Conservation (phyloP, 108 stramenopile species). For the Cyclotella choctawhatcheeana region DNA sequence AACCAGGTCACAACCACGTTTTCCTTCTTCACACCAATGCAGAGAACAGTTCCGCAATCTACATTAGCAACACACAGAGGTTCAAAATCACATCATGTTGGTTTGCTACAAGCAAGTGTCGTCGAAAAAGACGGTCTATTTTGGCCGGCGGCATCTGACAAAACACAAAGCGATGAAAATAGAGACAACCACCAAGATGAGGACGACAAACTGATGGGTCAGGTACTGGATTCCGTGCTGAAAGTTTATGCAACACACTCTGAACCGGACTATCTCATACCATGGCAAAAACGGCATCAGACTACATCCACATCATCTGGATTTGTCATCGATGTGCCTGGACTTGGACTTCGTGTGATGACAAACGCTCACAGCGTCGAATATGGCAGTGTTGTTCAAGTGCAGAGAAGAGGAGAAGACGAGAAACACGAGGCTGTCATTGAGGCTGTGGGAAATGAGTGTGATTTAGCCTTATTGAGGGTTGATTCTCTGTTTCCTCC, state of each 20-base stretch:
- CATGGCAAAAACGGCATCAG: conserved; percentile 61
- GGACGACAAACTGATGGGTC: conserved; percentile 35
- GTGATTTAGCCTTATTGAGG: conserved; percentile 66
- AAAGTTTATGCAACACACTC: conserved; percentile 63
- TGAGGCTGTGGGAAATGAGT: conserved; percentile 59
- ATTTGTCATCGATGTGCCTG: conserved; percentile 54
- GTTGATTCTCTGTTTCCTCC: conserved; percentile 51
- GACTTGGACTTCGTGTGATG: conserved; percentile 51
- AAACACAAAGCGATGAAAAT: conserved; percentile 15
- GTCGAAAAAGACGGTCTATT: conserved; percentile 34
- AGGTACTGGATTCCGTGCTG: conserved; percentile 54
- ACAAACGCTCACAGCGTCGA: conserved; percentile 73
- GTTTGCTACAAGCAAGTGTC: conserved; percentile 6
- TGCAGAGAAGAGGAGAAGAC: conserved; percentile 57
- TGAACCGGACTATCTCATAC: conserved; percentile 64
- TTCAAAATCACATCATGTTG: background rate
- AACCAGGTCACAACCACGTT: background rate
- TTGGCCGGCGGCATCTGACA: conserved; percentile 38
- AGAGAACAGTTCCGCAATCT: background rate
- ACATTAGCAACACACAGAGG: background rate
- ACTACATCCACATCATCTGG: conserved; percentile 54
- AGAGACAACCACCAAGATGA: conserved; percentile 29
- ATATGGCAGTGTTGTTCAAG: conserved; percentile 62
- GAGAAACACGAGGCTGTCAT: conserved; percentile 52
- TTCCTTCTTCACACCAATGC: background rate